phyloP scores from a whole-genome alignment of 768 basidiomycete species.

The Xerocomellus dryophilus region DNA sequence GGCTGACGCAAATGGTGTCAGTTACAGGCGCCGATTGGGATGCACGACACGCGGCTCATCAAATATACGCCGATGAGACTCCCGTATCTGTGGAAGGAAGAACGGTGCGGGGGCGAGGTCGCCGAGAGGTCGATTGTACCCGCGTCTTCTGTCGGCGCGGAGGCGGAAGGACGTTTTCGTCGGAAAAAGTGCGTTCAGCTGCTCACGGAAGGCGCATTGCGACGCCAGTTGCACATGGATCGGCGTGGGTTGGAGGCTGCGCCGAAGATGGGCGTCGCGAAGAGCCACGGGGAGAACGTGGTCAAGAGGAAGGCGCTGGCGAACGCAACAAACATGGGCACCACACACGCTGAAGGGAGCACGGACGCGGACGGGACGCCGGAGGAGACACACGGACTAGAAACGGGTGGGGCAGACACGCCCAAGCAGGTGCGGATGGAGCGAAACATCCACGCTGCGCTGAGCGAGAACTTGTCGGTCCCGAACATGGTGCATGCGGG shows the following conservation, averaged over 20 bases:
- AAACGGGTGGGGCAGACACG: not conserved
- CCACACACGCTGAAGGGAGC: not conserved
- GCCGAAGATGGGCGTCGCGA: not conserved
- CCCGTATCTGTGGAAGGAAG: constrained; percentile 20
- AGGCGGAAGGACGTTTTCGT: not conserved
- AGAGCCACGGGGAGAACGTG: not conserved
- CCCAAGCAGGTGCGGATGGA: constrained; percentile 11
- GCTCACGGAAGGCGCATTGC: constrained; percentile 18
- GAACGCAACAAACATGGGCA: constrained; percentile 12
- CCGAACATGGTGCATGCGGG: constrained; percentile 8
- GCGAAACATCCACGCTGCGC: constrained; percentile 4
- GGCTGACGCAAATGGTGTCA: constrained; percentile 7
- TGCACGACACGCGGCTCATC: constrained; percentile 17
- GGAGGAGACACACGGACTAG: not conserved
- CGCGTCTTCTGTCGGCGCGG: not conserved
- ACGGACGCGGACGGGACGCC: not conserved
- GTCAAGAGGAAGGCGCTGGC: constrained; percentile 13
- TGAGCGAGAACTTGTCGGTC: constrained; percentile 21
- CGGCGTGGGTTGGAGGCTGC: not conserved
- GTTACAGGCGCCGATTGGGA: constrained; percentile 12
- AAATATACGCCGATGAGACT: constrained; percentile 13
- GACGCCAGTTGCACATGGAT: constrained; percentile 18
- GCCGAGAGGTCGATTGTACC: not conserved
- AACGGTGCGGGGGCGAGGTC: not conserved
- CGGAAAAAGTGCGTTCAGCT: constrained; percentile 21